These are phyloP conservation scores for Fusarium marasasianum DNA, from an alignment of 2,329 filamentous ascomycete species.

Conservation along the genomic window DNA sequence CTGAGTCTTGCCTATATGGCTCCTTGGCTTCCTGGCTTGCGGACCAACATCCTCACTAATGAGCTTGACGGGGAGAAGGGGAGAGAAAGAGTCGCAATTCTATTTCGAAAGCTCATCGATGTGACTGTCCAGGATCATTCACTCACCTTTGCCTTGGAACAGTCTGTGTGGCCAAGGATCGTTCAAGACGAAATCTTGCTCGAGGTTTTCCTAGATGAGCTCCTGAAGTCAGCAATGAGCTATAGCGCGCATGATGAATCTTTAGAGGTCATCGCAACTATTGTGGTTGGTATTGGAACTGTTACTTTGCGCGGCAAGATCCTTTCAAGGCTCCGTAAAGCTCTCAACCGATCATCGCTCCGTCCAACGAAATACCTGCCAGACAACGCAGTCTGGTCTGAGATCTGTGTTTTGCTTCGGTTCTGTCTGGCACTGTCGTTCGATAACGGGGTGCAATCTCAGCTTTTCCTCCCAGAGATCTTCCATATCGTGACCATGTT, in stretches of 20 bases:
- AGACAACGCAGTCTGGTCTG: slow-evolving; percentile 75
- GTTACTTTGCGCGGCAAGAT: slow-evolving; percentile 73
- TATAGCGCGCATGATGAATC: slow-evolving; percentile 67
- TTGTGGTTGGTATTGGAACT: slow-evolving; percentile 70
- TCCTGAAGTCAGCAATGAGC: slow-evolving; percentile 69
- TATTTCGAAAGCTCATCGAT: slow-evolving; percentile 74
- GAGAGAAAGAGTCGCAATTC: slow-evolving; percentile 69
- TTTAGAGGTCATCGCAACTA: slow-evolving; percentile 68
- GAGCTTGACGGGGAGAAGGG: slow-evolving; percentile 73
- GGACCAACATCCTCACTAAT: slow-evolving; percentile 65
- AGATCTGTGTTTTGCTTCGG: slow-evolving; percentile 73
- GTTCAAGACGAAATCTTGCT: slow-evolving; percentile 71
- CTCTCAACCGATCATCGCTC: slow-evolving; percentile 72
- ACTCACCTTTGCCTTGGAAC: slow-evolving; percentile 69
- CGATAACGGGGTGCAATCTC: slow-evolving; percentile 72
- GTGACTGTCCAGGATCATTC: slow-evolving; percentile 69
- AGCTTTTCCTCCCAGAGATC: slow-evolving; percentile 73
- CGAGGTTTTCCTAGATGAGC: slow-evolving; percentile 74
- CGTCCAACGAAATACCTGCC: slow-evolving; percentile 72
- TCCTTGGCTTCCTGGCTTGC: slow-evolving; percentile 71
- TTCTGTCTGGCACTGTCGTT: slow-evolving; percentile 75
- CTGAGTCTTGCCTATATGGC: slow-evolving; percentile 75
- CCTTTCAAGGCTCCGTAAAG: slow-evolving; percentile 72
- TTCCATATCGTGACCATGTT: slow-evolving; percentile 78
- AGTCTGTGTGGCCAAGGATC: slow-evolving; percentile 72